Evolutionary conservation across 352 stramenopile genomes (phyloP), one percentile per base, ranked within the genome.

Genomic region (Globisporangium nodosum): DNA sequence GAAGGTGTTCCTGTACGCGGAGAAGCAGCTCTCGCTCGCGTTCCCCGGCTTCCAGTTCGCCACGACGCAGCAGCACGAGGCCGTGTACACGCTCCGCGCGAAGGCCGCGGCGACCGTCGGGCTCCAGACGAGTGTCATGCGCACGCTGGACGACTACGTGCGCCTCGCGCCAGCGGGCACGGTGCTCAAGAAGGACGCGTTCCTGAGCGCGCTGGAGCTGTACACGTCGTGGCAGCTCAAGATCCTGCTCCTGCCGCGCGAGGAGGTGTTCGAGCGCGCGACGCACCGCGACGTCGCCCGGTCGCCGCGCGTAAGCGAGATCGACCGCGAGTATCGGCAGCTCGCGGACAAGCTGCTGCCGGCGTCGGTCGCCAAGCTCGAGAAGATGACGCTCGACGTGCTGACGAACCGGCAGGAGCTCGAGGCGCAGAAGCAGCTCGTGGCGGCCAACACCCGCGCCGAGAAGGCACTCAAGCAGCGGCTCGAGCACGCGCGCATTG

Each of bases 91-190:
- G 43, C 69, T 87, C 48, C 82, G 79, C n/a, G 55, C 69, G 16
- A 90, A 90, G 60, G 73, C 82, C 13, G 76, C 81, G 0, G 82
- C 82, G 8, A 69, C 73, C 9, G 78, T 71, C 12, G 82, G 85
- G 3, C 61, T 90, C 6, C 61, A 68, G 21, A 43, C 57, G 15
- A 70, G 67, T 18, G 50, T 85, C 13, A 69, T 90, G 46, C 56
- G 59, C 40, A 66, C 90, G 33, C 63, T 94, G 0, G 71, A 90
- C 52, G 72, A 87, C 55, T 92, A 89, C 65, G 72, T 81, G 45
- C 58, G 64, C 21, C 59, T 51, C 8, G 67, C 68, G 3, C 64
- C 69, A 30, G 39, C 49, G 3, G 58, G 35, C 27, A 20, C 30
- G 7, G 43, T 61, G n/a, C 59, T 62, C 27, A 60, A 74, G 31